Evolutionary conservation across 306 rosid species (phyloP).

Genomic region (Purshia tridentata): DNA sequence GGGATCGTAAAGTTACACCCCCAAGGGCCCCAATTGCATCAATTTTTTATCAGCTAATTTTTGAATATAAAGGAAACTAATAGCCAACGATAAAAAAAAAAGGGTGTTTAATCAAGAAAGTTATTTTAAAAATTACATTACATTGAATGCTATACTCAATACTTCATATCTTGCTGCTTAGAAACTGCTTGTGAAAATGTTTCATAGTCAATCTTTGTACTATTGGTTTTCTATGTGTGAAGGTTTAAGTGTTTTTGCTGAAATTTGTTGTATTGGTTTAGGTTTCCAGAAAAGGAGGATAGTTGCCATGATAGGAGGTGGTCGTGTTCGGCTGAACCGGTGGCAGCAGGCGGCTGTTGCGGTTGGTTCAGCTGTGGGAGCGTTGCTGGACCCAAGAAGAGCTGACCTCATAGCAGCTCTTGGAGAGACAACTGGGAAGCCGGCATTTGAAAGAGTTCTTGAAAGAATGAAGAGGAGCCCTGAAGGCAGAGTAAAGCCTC

Average conservation of each 20-base stretch:
- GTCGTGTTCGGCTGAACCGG: conserved; percentile 53
- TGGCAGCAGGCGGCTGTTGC: conserved; percentile 97
- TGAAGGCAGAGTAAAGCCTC: conserved; percentile 67
- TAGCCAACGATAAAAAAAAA: neutral
- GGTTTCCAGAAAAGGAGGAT: conserved; percentile 15
- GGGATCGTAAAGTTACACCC: neutral
- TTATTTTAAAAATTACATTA: neutral
- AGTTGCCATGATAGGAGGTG: conserved; percentile 51
- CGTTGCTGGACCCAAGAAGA: conserved; percentile 85
- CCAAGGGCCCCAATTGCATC: neutral
- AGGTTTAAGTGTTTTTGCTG: neutral
- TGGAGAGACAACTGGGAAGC: conserved; percentile 92
- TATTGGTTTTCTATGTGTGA: neutral
- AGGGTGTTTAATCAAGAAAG: neutral
- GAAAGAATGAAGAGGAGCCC: conserved; percentile 69
- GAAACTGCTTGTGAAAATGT: conserved; percentile 11
- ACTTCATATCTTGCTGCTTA: neutral
- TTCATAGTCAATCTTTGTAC: too few species aligned
- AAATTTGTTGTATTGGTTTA: neutral
- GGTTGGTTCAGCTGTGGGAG: conserved; percentile 90
- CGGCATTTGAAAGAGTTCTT: conserved; percentile 84
- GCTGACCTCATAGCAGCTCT: conserved; percentile 94
- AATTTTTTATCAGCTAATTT: neutral
- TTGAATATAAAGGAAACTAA: neutral
- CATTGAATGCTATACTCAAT: neutral